Evolutionary conservation across 192 early-diverging fungal species (phyloP), one percentile per base, ranked within the genome.

Genomic region (Glomus cerebriforme): DNA sequence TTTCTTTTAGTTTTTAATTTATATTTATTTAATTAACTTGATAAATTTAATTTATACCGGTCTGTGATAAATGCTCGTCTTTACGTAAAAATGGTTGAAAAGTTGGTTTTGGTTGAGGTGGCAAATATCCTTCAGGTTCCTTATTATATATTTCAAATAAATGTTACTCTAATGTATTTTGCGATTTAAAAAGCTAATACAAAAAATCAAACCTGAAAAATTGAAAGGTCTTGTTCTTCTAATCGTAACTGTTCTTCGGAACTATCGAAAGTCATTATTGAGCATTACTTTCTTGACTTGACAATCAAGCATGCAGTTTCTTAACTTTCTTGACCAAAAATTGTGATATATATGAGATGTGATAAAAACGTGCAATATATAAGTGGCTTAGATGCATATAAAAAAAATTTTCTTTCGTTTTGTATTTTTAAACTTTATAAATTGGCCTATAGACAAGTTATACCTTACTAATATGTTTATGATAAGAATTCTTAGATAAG

Each of bases 211-310:
- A 67, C 65, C 65, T 67, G 17, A 22, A 67, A 67, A 34, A 67
- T 29, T 67, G 32, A 34, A 67, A 67, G 32, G 31, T 67, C 65
- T 37, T 67, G 65, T 22, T 67, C 65, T 31, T 63, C 62, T 27
- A 63, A 29, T 63, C 27, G 26, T 63, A 63, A 63, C 12, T 24
- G 62, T 8, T 63, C 62, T 54, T 54, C 47, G 47, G 47, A 54
- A 54, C 17, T 54, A 54, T 54, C 47, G 47, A 22, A 54, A 15
- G 17, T 54, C 17, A 54, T 54, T 22, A 10, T 43, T 10, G 8
- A 37, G 39, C n/a, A n/a, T n/a, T n/a, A n/a, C n/a, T n/a, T n/a
- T n/a, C n/a, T n/a, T n/a, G n/a, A n/a, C n/a, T n/a, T n/a, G n/a
- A n/a, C n/a, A n/a, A n/a, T n/a, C n/a, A n/a, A n/a, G n/a, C n/a